Evolutionary conservation across 2,329 filamentous ascomycete genomes (phyloP).

Genomic region (Trichoderma breve): DNA sequence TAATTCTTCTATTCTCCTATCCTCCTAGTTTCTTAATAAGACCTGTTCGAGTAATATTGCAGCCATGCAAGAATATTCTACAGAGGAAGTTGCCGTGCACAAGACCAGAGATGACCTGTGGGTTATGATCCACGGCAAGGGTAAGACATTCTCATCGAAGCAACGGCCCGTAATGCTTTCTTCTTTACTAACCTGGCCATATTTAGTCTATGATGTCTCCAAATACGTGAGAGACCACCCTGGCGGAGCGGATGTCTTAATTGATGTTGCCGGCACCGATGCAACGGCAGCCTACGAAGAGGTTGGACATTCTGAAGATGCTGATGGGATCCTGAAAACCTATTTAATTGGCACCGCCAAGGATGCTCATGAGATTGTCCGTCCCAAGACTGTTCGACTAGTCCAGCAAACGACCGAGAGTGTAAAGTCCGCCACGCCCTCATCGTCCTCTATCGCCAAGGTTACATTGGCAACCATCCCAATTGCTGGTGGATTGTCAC

Average conservation of each 20-base stretch:
- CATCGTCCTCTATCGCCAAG: background rate
- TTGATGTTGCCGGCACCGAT: constrained; percentile 76
- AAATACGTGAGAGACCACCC: constrained; percentile 60
- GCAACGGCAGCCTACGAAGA: constrained; percentile 79
- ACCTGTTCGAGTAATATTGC: accelerated
- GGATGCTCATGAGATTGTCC: constrained; percentile 26
- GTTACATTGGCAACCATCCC: background rate
- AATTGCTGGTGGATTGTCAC: background rate
- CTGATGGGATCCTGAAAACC: constrained; percentile 42
- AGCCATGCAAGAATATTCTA: constrained; percentile 25
- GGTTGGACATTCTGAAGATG: constrained; percentile 73
- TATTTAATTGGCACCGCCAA: constrained; percentile 40
- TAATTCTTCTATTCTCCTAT: background rate
- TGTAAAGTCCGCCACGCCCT: background rate
- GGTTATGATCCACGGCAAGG: constrained; percentile 56
- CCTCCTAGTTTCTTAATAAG: background rate
- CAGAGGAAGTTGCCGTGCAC: constrained; percentile 49
- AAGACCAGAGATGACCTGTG: constrained; percentile 49
- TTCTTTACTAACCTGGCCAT: background rate
- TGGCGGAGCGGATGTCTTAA: constrained; percentile 73
- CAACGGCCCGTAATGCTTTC: background rate
- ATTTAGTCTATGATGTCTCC: constrained; percentile 56
- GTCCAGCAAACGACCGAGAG: background rate
- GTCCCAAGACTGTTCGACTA: constrained; percentile 18
- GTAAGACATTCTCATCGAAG: constrained; percentile 35